Percentiles rank a stretch among this genome's conserved stretches.
These are phyloP conservation scores for Annulohypoxylon moriforme DNA, from an alignment of 495 filamentous ascomycete species.

Conservation along the genomic window DNA sequence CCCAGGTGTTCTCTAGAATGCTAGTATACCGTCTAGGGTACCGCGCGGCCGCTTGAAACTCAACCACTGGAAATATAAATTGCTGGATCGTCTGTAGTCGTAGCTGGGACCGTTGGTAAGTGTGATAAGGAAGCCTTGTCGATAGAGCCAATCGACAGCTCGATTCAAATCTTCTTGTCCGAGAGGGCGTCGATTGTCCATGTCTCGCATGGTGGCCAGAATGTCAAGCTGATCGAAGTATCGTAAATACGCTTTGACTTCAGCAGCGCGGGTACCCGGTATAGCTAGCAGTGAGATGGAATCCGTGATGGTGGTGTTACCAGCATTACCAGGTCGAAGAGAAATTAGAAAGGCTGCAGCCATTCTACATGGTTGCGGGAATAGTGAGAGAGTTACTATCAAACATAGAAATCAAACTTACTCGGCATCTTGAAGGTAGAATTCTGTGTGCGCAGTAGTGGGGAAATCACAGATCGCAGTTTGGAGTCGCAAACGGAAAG, in stretches of 20 bases:
- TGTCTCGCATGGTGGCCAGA: neutral
- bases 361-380: neutral
- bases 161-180: neutral
- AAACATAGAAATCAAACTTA: slow-evolving; percentile 28
- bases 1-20: slow-evolving; percentile 14
- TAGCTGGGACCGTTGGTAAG: neutral
- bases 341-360: neutral
- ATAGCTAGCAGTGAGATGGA: slow-evolving; percentile 3
- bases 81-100: neutral
- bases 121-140: slow-evolving; percentile 3
- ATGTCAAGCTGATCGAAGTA: neutral
- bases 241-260: neutral
- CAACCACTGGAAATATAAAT: slow-evolving; percentile 5
- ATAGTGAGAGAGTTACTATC: slow-evolving; percentile 9
- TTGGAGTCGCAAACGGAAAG: slow-evolving; percentile 7
- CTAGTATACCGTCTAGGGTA: slow-evolving; percentile 26
- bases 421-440: slow-evolving; percentile 50
- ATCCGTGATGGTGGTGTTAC: neutral
- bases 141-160: slow-evolving; percentile 18
- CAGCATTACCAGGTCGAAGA: neutral
- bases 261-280: slow-evolving; percentile 1
- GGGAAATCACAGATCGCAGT: slow-evolving; percentile 14
- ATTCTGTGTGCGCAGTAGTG: neutral
- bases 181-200: neutral
- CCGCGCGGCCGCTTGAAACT: neutral